Evolutionary conservation across 208 protist genomes (phyloP), one percentile per base, ranked within the genome.

Genomic region (Tritrichomonas musculus): DNA sequence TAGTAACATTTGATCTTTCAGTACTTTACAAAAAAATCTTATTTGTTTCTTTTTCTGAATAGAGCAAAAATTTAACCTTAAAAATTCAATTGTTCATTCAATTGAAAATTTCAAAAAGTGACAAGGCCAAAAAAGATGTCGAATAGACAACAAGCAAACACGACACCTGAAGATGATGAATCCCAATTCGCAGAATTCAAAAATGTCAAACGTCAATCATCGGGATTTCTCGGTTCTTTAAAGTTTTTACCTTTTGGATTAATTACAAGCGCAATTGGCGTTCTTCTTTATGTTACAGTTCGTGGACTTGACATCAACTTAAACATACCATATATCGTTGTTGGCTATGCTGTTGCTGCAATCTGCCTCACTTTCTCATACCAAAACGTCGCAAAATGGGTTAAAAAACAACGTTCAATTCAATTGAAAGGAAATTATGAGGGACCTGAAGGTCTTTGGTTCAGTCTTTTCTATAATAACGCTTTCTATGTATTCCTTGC

Each of bases 401-500:
- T 44, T n/a, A 44, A 3, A 13, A 30, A 53, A 11, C 77, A 88
- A 50, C 33, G 47, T 20, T 33, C 11, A 17, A 17, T 69, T n/a
- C 64, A 69, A 69, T 33, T 33, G 30, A 69, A 69, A 25, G 25
- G 17, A n/a, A 88, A 53, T 27, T n/a, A 33, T 13, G 47, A 36
- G 0, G 77, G 47, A 2, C 57, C 77, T 39, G 64, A 69, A 69
- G 11, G 27, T 53, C 47, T 88, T 36, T 88, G 44, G 41, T 88
- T 88, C 77, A 53, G 47, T 36, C 77, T 88, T 39, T 53, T 60
- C 77, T 88, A 88, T 47, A 88, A 88, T 49, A 88, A 88, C 77
- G 47, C 47, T 5, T 88, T 88, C 20, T 88, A 57, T 50, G 41
- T 53, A 39, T 88, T 88, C 77, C 27, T 88, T 33, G 27, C 57